Conservation (phyloP, 352 stramenopile species). For the Pythium guiyangense region DNA sequence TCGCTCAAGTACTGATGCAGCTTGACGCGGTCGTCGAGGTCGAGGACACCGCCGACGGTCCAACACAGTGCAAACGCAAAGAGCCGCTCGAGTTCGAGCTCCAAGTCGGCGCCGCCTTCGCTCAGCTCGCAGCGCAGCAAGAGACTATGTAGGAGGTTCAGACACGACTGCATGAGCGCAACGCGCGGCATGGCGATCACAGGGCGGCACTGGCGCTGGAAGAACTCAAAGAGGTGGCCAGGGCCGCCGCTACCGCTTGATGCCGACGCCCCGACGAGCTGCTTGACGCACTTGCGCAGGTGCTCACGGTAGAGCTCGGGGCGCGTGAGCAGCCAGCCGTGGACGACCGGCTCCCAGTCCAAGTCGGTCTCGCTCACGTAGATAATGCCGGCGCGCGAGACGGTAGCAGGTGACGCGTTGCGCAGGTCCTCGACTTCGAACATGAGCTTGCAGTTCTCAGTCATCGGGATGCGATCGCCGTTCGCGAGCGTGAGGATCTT, state of each 20-base stretch:
- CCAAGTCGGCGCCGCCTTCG: constrained; percentile 36
- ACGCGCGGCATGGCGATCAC: constrained; percentile 72
- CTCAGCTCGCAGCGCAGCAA: constrained; percentile 57
- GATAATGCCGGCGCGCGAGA: constrained; percentile 89
- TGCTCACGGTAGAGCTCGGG: constrained; percentile 42
- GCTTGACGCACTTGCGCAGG: constrained; percentile 38
- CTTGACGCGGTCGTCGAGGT: constrained; percentile 70
- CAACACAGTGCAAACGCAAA: constrained; percentile 85
- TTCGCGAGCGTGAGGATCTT: constrained; percentile 92
- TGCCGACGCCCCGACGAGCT: constrained; percentile 30
- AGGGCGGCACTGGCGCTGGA: constrained; percentile 33
- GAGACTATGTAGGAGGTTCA: constrained; percentile 58
- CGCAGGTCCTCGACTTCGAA: constrained; percentile 93
- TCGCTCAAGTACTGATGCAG: constrained; percentile 68
- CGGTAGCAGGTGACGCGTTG: constrained; percentile 90
- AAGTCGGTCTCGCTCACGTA: constrained; percentile 86
- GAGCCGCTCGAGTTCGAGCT: constrained; percentile 74
- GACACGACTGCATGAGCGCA: constrained; percentile 72
- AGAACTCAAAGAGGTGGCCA: constrained; percentile 15
- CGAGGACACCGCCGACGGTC: constrained; percentile 80
- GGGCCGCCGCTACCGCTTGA: neutral
- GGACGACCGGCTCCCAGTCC: constrained; percentile 65
- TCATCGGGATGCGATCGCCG: constrained; percentile 91
- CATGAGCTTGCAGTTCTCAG: constrained; percentile 85
- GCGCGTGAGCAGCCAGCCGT: constrained; percentile 53